phyloP scores from a whole-genome alignment of 768 basidiomycete species.

The Roridomyces roridus region DNA sequence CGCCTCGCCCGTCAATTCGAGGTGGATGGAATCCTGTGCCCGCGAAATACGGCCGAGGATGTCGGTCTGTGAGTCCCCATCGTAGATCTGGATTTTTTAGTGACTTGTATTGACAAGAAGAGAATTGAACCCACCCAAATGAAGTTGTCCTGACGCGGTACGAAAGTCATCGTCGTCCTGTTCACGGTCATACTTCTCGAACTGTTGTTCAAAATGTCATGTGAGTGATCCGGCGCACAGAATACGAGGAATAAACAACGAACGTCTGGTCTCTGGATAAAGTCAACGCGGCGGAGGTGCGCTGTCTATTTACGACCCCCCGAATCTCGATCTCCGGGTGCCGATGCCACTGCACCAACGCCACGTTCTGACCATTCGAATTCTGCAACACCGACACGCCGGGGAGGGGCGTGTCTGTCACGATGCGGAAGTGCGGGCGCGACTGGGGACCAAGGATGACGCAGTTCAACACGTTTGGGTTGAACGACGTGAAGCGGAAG shows the following conservation, averaged over 20 bases:
- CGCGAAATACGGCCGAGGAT: constrained; percentile 46
- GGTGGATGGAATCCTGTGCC: constrained; percentile 36
- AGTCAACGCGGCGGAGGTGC: constrained; percentile 45
- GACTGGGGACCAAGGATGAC: constrained; percentile 39
- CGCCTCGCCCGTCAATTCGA: constrained; percentile 55
- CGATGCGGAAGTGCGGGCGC: constrained; percentile 44
- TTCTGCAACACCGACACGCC: constrained; percentile 45
- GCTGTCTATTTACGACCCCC: constrained; percentile 37
- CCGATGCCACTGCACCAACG: constrained; percentile 47
- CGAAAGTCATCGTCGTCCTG: constrained; percentile 10
- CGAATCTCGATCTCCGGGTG: constrained; percentile 42
- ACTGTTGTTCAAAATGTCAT: constrained; percentile 6
- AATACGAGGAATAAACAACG: no score
- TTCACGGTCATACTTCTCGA: constrained; percentile 13
- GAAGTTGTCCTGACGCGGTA: constrained; percentile 17
- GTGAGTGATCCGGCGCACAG: no score
- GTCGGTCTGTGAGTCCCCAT: constrained; percentile 20
- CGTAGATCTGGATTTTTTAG: constrained; percentile 2
- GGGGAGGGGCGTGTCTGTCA: constrained; percentile 40
- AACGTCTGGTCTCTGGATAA: constrained; percentile 46
- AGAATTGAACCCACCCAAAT: constrained; percentile 26
- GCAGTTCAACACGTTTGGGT: constrained; percentile 41
- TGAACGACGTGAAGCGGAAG: constrained; percentile 23
- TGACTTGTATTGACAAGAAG: neutral
- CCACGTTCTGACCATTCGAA: constrained; percentile 40